Percentiles rank a stretch among this genome's conserved stretches.
phyloP scores from a whole-genome alignment of 306 rosid species.

The apple (Malus domestica) region DNA sequence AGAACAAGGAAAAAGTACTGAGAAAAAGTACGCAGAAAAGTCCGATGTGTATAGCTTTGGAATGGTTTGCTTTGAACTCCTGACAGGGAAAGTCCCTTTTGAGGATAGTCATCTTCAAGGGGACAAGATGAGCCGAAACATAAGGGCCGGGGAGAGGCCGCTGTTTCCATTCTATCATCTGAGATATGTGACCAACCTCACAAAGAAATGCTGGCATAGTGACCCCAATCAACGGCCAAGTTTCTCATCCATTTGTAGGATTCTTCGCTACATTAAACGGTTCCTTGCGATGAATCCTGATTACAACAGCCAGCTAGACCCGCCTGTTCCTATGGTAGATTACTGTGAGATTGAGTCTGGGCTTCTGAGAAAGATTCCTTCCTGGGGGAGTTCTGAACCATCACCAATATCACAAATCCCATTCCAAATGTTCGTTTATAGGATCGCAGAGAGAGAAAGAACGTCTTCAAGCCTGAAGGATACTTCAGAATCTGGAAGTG shows the following conservation, averaged over 20 bases:
- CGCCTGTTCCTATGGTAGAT: conserved; percentile 49
- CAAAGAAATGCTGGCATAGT: conserved; percentile 77
- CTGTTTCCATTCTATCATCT: conserved; percentile 61
- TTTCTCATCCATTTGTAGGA: conserved; percentile 77
- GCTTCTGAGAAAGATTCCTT: conserved; percentile 49
- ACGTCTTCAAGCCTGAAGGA: conserved; percentile 29
- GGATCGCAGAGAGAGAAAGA: conserved; percentile 50
- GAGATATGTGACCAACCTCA: conserved; percentile 62
- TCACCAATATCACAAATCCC: conserved; percentile 50
- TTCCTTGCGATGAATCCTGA: conserved; percentile 67
- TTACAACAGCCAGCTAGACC: conserved; percentile 42
- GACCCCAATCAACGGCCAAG: conserved; percentile 76
- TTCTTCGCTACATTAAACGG: conserved; percentile 59
- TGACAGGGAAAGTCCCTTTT: conserved; percentile 87
- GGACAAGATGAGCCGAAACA: conserved; percentile 83
- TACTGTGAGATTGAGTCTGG: conserved; percentile 63
- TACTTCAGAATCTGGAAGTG: conserved; percentile 72
- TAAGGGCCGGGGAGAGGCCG: conserved; percentile 89
- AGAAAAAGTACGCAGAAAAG: conserved; percentile 57
- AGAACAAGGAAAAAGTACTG: conserved; percentile 37
- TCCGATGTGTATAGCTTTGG: conserved; percentile 86
- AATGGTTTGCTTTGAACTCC: conserved; percentile 90
- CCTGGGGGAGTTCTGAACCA: conserved; percentile 45
- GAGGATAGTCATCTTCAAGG: conserved; percentile 92
- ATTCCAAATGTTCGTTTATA: conserved; percentile 72